Base-by-base conservation (phyloP, 352 stramenopile genomes). In the Phytophthora boehmeriae region DNA sequence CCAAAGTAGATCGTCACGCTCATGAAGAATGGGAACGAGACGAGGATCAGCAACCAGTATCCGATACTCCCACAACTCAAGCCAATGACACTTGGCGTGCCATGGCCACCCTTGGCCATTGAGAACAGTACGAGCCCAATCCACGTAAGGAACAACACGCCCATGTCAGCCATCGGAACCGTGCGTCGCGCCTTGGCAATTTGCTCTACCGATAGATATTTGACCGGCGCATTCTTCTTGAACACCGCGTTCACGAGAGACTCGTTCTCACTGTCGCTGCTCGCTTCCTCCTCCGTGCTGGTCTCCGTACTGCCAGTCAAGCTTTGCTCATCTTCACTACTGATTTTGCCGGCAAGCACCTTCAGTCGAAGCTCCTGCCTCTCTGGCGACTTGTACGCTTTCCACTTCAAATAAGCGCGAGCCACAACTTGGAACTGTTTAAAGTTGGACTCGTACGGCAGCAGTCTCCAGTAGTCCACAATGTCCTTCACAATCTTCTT, bases 61-160 rank as follows among this genome's bases (percentile, higher is more conserved):
- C 73, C 67, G n/a, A 76, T 19, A 28, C 73, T 82, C 43, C 86
- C 86, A 30, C 86, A 95, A 8, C 68, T 65, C 1, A 95, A 57
- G 0, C 80, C 84, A n/a, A 92, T 76, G 55, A 92, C 71, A 30
- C 86, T 95, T 0, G 86, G 77, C 2, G 78, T 76, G 16, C 84
- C 86, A 51, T 95, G 86, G 17, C 86, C 86, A 32, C 86, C 86
- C 47, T 91, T 93, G 5, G 77, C 76, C 64, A 95, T 79, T 4
- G 86, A 93, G 50, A 92, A 90, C 16, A 92, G 47, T 9, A 95
- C 74, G 13, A 95, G 78, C 4, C 71, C 83, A 34, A 92, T 70
- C 86, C 86, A 95, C 14, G 84, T 92, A 49, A 95, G 55, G 52
- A 90, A 80, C 27, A 95, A 66, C 30, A 95, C 80, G 1, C 57